Evolutionary conservation across 805 yeast genomes (phyloP), one percentile per base, ranked within the genome.

Genomic region (Candida peoriensis): DNA sequence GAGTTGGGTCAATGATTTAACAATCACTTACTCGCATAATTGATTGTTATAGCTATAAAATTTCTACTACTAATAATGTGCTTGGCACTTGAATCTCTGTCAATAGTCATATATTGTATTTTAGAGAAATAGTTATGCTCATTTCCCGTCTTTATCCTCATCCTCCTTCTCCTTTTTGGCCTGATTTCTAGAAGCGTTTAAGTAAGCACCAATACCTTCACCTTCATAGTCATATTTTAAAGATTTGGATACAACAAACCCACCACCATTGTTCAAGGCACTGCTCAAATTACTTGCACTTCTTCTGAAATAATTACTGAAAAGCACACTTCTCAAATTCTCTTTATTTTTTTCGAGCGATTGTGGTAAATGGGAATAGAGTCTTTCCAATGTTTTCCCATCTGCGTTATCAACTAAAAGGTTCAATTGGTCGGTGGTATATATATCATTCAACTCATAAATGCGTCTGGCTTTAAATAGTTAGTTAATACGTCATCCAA

Each of bases 171-270:
- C 44, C 34, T 43, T 30, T 37, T 44, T 28, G 25, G 19, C 54
- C 49, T 36, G 46, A 26, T 33, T 48, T 34, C 74, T 57, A 9
- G 68, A 51, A 5, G 74, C 75, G 13, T 51, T 45, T 42, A 76
- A 51, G 39, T 73, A 75, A 11, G 68, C 68, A 24, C 63, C 70
- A 23, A 75, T 54, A 1, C 81, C 81, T 49, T 76, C 81, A 8
- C 80, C 81, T 8, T 52, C 34, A 43, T 76, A 76, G 6, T 60
- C 66, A 44, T 61, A 61, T n/a, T 68, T 70, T 27, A 75, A 59
- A 25, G 72, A 63, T 36, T 61, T 64, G 21, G 81, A 58, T 25
- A 77, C 63, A 27, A 75, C 43, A 39, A 57, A 61, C 6, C 79
- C 76, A 10, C 74, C 70, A 9, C 74, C 75, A 12, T 53, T 50